phyloP scores from a whole-genome alignment of 495 filamentous ascomycete genomes.

The Tuber melanosporum region DNA sequence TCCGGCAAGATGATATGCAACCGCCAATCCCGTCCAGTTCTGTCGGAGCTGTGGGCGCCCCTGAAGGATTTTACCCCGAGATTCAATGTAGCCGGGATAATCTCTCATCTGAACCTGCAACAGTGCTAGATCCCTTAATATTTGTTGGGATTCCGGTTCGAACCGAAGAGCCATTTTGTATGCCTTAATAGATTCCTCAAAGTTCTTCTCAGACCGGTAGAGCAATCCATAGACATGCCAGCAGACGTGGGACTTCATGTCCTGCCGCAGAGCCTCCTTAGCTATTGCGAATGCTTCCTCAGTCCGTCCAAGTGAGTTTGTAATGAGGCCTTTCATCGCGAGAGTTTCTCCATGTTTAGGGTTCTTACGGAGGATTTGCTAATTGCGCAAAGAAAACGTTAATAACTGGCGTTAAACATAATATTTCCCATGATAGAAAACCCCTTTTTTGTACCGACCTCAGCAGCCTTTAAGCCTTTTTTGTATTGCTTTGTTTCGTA shows the following conservation, averaged over 20 bases:
- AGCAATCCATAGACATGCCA: conserved; percentile 99
- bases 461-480: conserved; percentile 55
- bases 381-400: conserved; percentile 34
- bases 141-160: conserved; percentile 87
- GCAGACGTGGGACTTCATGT: conserved; percentile 98
- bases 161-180: conserved; percentile 90
- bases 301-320: conserved; percentile 80
- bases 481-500: conserved; percentile 99
- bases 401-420: not conserved
- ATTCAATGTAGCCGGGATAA: conserved; percentile 86
- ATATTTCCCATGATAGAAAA: not conserved
- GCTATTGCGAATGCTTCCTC: conserved; percentile 90
- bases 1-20: conserved; percentile 83
- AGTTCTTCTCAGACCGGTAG: conserved; percentile 89
- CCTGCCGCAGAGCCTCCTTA: conserved; percentile 80
- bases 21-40: conserved; percentile 93
- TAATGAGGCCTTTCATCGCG: conserved; percentile 97
- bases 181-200: conserved; percentile 96
- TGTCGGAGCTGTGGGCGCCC: conserved; percentile 68
- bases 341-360: conserved; percentile 96
- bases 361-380: conserved; percentile 88
- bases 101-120: conserved; percentile 97
- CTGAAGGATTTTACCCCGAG: conserved; percentile 75
- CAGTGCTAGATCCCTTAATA: conserved; percentile 85
- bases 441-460: conserved; percentile 17